Base-by-base conservation (phyloP, 371 early-diverging fungal genomes). In the Nematocida minor region DNA sequence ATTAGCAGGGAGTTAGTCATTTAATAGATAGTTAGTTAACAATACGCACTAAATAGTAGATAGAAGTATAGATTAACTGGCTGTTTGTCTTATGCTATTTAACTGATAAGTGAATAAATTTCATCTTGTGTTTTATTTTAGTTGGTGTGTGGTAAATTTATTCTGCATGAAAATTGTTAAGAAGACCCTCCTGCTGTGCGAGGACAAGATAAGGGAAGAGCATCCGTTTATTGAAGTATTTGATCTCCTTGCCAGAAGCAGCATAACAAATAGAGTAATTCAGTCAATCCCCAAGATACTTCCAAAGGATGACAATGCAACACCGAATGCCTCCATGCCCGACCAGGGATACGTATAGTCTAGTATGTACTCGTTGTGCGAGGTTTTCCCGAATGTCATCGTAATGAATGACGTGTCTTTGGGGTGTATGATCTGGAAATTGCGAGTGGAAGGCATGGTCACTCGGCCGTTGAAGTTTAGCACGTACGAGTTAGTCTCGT, bases 341-440 rank as follows among this genome's bases (percentile, higher is more conserved):
- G 90, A 89, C 87, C 94, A 88, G 0, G 97, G 97, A 83, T 93
- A 95, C 82, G 91, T 90, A 70, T 90, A 92, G 82, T 97, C 96
- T 86, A 97, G 86, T 0, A 94, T 90, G 80, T 94, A 97, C 38
- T 84, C 86, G 78, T 92, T 89, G 7, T 89, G 87, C 0, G 85
- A 87, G 1, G 91, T 88, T 60, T 89, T 86, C 4, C 96, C 96
- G 87, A 95, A 97, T 80, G 95, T 95, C 88, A 96, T 87, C 6
- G 91, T 90, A 60, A 93, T 91, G 80, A 94, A 94, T 3, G 78
- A 62, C 4, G 82, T 68, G 22, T 83, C 81, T 29, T 78, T 38
- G 4, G 84, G 74, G 66, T 81, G 79, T 4, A 95, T 91, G 55
- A 97, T 89, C 83, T 95, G 96, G 84, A 97, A 94, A 84, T 95